These are phyloP conservation scores for Dentipellis fragilis DNA, from an alignment of 768 basidiomycete genomes.

Conservation along the genomic window DNA sequence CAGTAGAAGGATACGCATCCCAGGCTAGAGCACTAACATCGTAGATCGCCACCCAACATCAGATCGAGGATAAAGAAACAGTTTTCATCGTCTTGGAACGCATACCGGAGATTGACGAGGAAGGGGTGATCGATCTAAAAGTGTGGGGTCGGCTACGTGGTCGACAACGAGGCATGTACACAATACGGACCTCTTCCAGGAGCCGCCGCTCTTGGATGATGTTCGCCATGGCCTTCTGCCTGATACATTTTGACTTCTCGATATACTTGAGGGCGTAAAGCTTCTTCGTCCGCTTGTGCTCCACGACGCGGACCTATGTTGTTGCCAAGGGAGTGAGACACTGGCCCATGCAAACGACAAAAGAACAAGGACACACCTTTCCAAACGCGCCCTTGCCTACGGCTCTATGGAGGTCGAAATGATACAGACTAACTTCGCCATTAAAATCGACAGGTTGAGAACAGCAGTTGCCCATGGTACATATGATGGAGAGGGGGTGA, in stretches of 20 bases:
- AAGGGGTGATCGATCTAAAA: constrained; percentile 80
- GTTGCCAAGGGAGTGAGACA: too few species aligned
- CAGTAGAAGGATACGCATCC: background rate
- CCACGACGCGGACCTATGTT: constrained; percentile 42
- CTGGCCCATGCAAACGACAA: background rate
- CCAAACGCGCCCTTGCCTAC: constrained; percentile 98
- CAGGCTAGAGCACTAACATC: constrained; percentile 47
- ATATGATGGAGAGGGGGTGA: background rate
- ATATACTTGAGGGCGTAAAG: constrained; percentile 50
- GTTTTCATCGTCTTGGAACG: constrained; percentile 95
- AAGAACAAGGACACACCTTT: constrained; percentile 51
- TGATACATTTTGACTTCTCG: constrained; percentile 42
- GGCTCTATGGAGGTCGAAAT: constrained; percentile 91
- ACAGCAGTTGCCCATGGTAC: constrained; percentile 22
- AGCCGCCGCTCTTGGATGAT: constrained; percentile 44
- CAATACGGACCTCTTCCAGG: constrained; percentile 36
- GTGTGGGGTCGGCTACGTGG: background rate
- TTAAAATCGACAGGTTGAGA: constrained; percentile 45
- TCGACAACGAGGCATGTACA: background rate
- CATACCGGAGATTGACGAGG: constrained; percentile 84
- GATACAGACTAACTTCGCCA: constrained; percentile 73
- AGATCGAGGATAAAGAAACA: constrained; percentile 97
- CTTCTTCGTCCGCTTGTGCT: constrained; percentile 42
- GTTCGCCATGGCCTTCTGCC: constrained; percentile 40
- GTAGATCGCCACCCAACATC: constrained; percentile 91